Conservation (phyloP, 176 grass and related monocot genomes). For the Tillandsia fasciculata region DNA sequence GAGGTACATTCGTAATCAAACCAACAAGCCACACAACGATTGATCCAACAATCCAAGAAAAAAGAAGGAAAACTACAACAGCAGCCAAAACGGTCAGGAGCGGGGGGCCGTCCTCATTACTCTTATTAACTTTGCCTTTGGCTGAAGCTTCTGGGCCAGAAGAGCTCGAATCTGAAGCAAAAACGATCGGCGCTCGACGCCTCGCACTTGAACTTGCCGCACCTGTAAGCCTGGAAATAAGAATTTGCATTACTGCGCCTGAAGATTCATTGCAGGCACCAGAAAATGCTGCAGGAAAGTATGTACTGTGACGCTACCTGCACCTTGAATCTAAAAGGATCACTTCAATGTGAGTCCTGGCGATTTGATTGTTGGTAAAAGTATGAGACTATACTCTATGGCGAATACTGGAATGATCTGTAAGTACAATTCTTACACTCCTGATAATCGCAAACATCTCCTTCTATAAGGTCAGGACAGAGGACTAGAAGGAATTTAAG, state of each 20-base stretch:
- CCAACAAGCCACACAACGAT: slow-evolving; percentile 55
- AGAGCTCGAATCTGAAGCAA: slow-evolving; percentile 30
- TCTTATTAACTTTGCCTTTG: slow-evolving; percentile 14
- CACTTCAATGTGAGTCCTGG: neutral
- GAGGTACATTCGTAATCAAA: slow-evolving; percentile 36
- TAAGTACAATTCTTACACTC: too few species aligned
- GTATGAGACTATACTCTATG: too few species aligned
- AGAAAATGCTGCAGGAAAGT: neutral
- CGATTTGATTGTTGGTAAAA: neutral
- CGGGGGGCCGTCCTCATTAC: slow-evolving; percentile 32
- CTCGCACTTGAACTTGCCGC: slow-evolving; percentile 8
- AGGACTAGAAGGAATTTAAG: too few species aligned
- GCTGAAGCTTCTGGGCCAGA: neutral
- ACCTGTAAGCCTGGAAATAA: slow-evolving; percentile 13
- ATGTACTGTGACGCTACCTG: neutral
- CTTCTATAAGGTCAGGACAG: too few species aligned
- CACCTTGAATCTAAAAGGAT: neutral
- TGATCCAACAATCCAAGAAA: slow-evolving; percentile 43
- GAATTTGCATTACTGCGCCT: neutral
- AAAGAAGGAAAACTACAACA: slow-evolving; percentile 50
- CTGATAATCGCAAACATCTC: too few species aligned
- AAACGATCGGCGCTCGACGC: slow-evolving; percentile 6
- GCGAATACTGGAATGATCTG: too few species aligned
- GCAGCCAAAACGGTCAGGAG: slow-evolving; percentile 55
- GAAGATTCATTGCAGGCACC: slow-evolving; percentile 14